Evolutionary conservation across 805 yeast species (phyloP), one percentile per base, ranked within the genome.

Genomic region (Spathaspora arborariae): DNA sequence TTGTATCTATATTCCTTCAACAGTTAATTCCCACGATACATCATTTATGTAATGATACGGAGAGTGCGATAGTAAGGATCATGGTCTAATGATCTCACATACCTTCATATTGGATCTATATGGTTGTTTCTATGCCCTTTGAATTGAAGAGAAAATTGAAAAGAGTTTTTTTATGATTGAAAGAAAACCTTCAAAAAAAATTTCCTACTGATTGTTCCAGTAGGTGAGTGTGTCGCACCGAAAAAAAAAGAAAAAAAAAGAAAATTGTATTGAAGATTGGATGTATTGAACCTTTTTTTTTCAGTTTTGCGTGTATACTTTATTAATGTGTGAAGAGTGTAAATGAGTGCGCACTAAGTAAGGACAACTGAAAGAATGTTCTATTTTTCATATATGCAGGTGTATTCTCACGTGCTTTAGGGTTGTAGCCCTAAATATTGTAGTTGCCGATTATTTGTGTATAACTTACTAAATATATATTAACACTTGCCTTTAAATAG

Each of bases 71-170:
- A 30, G 35, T 30, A 30, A 30, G 35, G 35, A 30, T 37, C 4
- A 16, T 37, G 39, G 33, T 34, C n/a, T 33, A 39, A 13, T 20
- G 26, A 16, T 30, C 35, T 9, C 38, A 69, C 74, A 69, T 69
- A 69, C 74, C 74, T 70, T 70, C 75, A 70, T 70, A 60, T 65
- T 70, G 72, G 59, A 58, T 62, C 59, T 60, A 60, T 63, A 57
- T 63, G 63, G 65, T 62, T 56, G 48, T 54, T 59, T 58, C 63
- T 55, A 33, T 30, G 40, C 46, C 46, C 26, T 41, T 43, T 40
- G 42, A 40, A 40, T 30, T 40, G 42, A 22, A 40, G 42, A 40
- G 24, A 20, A 39, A 26, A 30, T n/a, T 40, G 42, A 40, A 40
- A 37, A 40, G 42, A 40, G 26, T 26, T 39, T 39, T 39, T 27